phyloP scores from a whole-genome alignment of 371 early-diverging fungal genomes.

The Lichtheimia ramosa region DNA sequence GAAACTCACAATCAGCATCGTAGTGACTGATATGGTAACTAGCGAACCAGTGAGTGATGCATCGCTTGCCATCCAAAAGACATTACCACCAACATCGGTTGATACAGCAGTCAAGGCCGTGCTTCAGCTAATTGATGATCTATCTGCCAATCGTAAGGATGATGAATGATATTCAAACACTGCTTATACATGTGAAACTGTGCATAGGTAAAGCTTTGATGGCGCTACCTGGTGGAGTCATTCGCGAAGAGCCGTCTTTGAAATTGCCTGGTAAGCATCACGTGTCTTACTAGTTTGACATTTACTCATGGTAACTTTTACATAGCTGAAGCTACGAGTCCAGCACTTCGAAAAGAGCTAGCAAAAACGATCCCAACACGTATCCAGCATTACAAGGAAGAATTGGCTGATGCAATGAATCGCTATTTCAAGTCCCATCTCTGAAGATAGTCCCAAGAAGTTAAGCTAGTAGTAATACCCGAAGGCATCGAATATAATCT shows the following conservation, averaged over 20 bases:
- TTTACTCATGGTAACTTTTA: neutral
- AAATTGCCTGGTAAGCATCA: neutral
- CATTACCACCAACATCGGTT: neutral
- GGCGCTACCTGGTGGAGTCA: neutral
- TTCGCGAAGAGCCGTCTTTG: neutral
- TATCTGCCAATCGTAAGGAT: slow-evolving; percentile 2
- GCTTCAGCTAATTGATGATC: neutral
- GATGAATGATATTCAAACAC: neutral
- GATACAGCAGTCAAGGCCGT: slow-evolving; percentile 3
- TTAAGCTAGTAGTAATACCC: too few relatives aligned
- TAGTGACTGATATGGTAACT: neutral
- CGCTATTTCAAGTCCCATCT: neutral
- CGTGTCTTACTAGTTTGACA: neutral
- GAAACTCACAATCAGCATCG: too few relatives aligned
- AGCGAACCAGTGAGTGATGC: neutral
- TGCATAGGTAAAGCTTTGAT: neutral
- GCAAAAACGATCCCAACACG: neutral
- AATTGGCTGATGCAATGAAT: neutral
- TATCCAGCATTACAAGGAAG: neutral
- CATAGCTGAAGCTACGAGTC: neutral
- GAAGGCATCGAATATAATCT: too few relatives aligned
- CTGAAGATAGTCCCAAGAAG: neutral
- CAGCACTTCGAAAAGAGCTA: neutral
- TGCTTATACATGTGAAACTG: neutral
- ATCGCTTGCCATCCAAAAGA: too few relatives aligned